Conservation (phyloP, 2,329 filamentous ascomycete species). For the Neonectria hederae region DNA sequence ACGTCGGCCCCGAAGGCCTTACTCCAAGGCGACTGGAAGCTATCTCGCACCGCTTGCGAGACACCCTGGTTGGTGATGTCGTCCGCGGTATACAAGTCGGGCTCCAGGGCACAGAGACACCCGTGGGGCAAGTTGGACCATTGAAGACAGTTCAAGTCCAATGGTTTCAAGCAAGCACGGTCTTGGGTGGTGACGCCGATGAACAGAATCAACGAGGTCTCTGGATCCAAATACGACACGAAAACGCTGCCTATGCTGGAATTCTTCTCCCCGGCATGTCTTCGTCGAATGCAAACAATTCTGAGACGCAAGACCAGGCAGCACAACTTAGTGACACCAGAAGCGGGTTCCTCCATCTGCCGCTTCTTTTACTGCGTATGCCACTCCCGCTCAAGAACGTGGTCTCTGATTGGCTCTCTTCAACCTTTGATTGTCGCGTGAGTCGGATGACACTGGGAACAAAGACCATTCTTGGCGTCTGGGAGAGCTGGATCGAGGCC, state of each 20-base stretch:
- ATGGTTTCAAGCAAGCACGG: constrained; percentile 52
- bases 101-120: constrained; percentile 54
- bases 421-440: constrained; percentile 66
- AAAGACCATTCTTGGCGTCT: constrained; percentile 57
- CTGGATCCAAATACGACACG: constrained; percentile 62
- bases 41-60: constrained; percentile 60
- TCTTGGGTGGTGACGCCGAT: constrained; percentile 44
- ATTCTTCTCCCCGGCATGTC: constrained; percentile 57
- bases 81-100: constrained; percentile 68
- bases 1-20: constrained; percentile 55
- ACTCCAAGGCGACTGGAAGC: constrained; percentile 50
- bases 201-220: constrained; percentile 44
- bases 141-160: constrained; percentile 59
- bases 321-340: constrained; percentile 33
- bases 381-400: constrained; percentile 60
- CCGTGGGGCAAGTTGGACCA: constrained; percentile 51
- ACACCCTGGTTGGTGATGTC: constrained; percentile 66
- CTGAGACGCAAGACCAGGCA: constrained; percentile 29
- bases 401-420: constrained; percentile 61
- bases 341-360: constrained; percentile 57
- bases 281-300: not conserved
- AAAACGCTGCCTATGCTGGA: constrained; percentile 61
- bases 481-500: constrained; percentile 61
- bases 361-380: constrained; percentile 65
- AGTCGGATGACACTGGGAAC: constrained; percentile 61